These are phyloP conservation scores for Rauvolfia tetraphylla DNA, from an alignment of 257 asterid genomes.

Conservation along the genomic window DNA sequence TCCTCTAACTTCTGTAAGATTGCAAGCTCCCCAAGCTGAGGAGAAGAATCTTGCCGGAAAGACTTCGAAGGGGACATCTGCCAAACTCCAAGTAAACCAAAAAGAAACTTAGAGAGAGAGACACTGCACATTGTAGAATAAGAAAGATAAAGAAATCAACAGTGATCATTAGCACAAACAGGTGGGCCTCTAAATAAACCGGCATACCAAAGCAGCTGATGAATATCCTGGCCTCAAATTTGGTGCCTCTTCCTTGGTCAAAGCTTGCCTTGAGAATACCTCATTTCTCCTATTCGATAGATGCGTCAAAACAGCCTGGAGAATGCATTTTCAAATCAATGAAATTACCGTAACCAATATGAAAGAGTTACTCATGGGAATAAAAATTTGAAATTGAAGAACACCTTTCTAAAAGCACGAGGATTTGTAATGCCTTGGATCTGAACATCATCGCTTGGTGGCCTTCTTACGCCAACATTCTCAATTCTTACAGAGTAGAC, in stretches of 20 bases:
- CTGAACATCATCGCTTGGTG: slow-evolving; percentile 66
- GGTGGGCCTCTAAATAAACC: not conserved
- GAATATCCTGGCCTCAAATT: slow-evolving; percentile 35
- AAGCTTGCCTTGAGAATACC: slow-evolving; percentile 35
- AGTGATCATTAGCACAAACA: slow-evolving; percentile 7
- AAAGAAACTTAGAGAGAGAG: not conserved
- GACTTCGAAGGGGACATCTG: slow-evolving; percentile 54
- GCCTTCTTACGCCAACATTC: slow-evolving; percentile 68
- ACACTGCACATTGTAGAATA: not conserved
- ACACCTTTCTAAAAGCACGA: slow-evolving; percentile 66
- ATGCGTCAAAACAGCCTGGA: slow-evolving; percentile 62
- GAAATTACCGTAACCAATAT: not conserved
- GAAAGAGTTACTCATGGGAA: not conserved
- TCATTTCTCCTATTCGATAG: slow-evolving; percentile 50
- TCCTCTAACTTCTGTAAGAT: slow-evolving; percentile 64
- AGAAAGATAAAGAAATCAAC: not conserved
- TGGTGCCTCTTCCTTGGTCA: slow-evolving; percentile 37
- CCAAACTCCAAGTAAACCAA: slow-evolving; percentile 12
- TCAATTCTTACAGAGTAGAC: slow-evolving; percentile 67
- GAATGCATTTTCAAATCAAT: slow-evolving; percentile 9
- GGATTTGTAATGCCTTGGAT: slow-evolving; percentile 68
- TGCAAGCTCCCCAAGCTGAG: slow-evolving; percentile 39
- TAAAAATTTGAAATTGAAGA: slow-evolving; percentile 4
- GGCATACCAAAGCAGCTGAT: slow-evolving; percentile 46
- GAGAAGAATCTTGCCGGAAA: slow-evolving; percentile 26